Evolutionary conservation across 768 basidiomycete species (phyloP), one percentile per base, ranked within the genome.

Genomic region (Kondoa subrosea): DNA sequence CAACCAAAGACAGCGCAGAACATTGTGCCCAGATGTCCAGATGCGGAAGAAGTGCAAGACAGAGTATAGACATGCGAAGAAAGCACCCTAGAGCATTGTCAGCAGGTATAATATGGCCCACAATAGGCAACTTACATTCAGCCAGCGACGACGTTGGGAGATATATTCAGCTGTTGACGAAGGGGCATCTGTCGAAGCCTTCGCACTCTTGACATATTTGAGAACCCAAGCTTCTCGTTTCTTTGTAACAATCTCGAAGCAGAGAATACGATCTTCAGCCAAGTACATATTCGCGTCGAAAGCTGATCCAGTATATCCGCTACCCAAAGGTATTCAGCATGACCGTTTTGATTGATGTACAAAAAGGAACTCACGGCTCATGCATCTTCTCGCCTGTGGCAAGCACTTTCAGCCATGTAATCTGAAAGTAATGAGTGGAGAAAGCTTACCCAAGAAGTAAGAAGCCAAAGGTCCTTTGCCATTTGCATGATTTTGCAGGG

Each of bases 211-310:
- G 77, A 92, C 90, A 75, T 91, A 92, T 77, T 71, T 91, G 75
- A 99, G 78, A 59, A 88, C 85, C 93, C 93, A 96, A 30, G 88
- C 81, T 1, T 84, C 86, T n/a, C 86, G 85, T 14, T 90, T 84
- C 75, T 96, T 97, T n/a, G 89, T 88, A 31, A 96, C 92, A 29
- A 97, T 82, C 76, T 96, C 92, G 91, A 91, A 96, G 77, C 92
- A 96, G 1, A 97, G 81, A 71, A 96, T 95, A 68, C 74, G 73
- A 73, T 80, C 91, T 89, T 77, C 82, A 83, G 25, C 82, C 84
- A 74, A 88, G 86, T 4, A 83, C 79, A 75, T 87, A 87, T 73
- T 87, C 88, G 31, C 88, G 79, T 65, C 89, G 88, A 34, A 58
- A 56, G 8, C 64, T 40, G 30, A 64, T 80, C 81, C 71, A 75